These are phyloP conservation scores for Verticillium alfalfae DNA, from an alignment of 2,329 filamentous ascomycete species.

Conservation along the genomic window DNA sequence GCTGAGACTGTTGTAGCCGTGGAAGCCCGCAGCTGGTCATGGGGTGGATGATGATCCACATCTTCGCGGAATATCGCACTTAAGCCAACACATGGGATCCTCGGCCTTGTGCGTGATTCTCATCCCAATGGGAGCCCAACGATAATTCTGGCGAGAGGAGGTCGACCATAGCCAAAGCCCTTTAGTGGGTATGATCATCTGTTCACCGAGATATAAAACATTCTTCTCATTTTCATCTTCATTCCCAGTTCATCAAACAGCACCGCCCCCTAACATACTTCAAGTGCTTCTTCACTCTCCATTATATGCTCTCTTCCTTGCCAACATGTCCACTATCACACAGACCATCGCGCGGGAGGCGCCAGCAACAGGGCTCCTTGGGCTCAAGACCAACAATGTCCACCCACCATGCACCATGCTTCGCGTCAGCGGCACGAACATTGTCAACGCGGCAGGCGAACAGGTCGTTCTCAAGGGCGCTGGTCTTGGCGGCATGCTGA, in stretches of 20 bases:
- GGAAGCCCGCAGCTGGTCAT: not conserved
- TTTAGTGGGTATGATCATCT: not conserved
- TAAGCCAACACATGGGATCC: not conserved
- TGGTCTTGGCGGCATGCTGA: conserved; percentile 23
- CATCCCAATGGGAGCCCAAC: not conserved
- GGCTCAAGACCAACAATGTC: not conserved
- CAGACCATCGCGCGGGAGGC: not conserved
- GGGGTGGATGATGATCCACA: not conserved
- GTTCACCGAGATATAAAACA: conserved; percentile 3
- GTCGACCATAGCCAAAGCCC: not conserved
- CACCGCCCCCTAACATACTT: not conserved
- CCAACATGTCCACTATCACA: not conserved
- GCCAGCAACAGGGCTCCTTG: not conserved
- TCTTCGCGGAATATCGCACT: conserved; percentile 7
- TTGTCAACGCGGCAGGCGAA: conserved; percentile 38
- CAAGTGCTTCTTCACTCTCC: not conserved
- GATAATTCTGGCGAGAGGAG: not conserved
- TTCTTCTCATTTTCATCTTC: not conserved
- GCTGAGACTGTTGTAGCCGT: not conserved
- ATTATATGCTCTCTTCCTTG: not conserved
- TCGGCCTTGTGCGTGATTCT: too few relatives aligned
- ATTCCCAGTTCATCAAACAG: not conserved
- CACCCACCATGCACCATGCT: conserved; percentile 19
- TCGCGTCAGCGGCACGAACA: conserved; percentile 21
- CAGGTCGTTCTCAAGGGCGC: conserved; percentile 36